Evolutionary conservation across 805 yeast species (phyloP), one percentile per base, ranked within the genome.

Genomic region (Ogataea trehalophila): DNA sequence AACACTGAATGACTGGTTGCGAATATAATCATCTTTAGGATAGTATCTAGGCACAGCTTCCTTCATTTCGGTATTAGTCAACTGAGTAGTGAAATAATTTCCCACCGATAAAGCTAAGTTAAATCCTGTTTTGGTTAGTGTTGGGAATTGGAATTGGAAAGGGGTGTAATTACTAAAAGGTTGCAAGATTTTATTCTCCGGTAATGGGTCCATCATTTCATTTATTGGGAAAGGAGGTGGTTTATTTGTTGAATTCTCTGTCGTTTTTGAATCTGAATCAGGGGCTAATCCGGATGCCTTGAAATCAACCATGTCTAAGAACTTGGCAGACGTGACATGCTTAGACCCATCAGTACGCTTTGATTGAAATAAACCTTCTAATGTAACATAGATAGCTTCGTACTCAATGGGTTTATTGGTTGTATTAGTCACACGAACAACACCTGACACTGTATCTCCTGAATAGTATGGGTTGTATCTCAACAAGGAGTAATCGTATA

Each of bases 331-430:
- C 11, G 51, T 50, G 26, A 54, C 42, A 18, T 46, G 46, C n/a
- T n/a, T 13, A 22, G 44, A 35, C 20, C 54, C 45, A 4, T 43
- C 44, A 34, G 31, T 39, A 23, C 48, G 47, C 2, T 26, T 26
- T 34, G 68, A 59, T 46, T 58, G 60, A 43, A 66, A 61, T 33
- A 58, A 60, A 1, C 78, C 77, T 56, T 74, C 78, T 37, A 74
- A 71, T 18, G 73, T 61, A 26, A 73, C 65, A 53, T 70, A 72
- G 44, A 73, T 66, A 72, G 69, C 69, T 40, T 72, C 75, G 49
- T 71, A 73, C 3, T 66, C 65, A 34, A 74, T 62, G 0, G 66
- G 58, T 2, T 14, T 22, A 6, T 29, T 29, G 7, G 53, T 43
- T 31, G 47, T 43, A 44, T 55, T 55, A 34, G 49, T 42, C 15